Conservation (phyloP, 164 flowering plant genomes). For the Vitis cinerea region DNA sequence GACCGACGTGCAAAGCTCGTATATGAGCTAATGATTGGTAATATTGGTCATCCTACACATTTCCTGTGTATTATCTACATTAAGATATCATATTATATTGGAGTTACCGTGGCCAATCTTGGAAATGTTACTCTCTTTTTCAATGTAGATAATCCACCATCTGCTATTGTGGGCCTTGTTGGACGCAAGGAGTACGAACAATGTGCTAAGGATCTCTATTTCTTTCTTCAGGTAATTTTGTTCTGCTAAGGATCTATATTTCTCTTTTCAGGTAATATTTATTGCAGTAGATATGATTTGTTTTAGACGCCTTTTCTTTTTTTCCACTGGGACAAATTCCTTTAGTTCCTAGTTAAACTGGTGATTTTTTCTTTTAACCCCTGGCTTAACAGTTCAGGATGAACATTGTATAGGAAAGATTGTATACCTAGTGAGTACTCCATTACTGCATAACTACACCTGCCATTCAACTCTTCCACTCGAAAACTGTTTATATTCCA, state of each 20-base stretch:
- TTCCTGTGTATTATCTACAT: neutral
- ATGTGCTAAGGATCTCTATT: slow-evolving; percentile 92
- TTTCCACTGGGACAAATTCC: no score
- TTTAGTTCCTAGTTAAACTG: no score
- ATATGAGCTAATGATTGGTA: slow-evolving; percentile 90
- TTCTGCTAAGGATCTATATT: neutral
- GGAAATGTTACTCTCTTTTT: slow-evolving; percentile 10
- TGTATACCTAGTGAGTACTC: no score
- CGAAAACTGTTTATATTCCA: no score
- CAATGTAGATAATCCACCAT: slow-evolving; percentile 84
- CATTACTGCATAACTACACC: no score
- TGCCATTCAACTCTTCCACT: no score
- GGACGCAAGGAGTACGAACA: slow-evolving; percentile 96
- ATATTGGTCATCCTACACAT: slow-evolving; percentile 1
- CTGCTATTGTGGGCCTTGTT: slow-evolving; percentile 81
- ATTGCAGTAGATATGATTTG: neutral
- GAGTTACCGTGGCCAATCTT: neutral
- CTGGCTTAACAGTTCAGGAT: no score
- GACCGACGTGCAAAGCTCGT: slow-evolving; percentile 83
- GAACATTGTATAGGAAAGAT: no score
- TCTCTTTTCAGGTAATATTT: neutral
- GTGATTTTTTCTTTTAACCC: no score
- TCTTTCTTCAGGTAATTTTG: slow-evolving; percentile 80
- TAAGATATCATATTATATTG: neutral
- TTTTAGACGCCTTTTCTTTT: no score